Evolutionary conservation across 495 filamentous ascomycete genomes (phyloP), one percentile per base, ranked within the genome.

Genomic region (Collariella sp.): DNA sequence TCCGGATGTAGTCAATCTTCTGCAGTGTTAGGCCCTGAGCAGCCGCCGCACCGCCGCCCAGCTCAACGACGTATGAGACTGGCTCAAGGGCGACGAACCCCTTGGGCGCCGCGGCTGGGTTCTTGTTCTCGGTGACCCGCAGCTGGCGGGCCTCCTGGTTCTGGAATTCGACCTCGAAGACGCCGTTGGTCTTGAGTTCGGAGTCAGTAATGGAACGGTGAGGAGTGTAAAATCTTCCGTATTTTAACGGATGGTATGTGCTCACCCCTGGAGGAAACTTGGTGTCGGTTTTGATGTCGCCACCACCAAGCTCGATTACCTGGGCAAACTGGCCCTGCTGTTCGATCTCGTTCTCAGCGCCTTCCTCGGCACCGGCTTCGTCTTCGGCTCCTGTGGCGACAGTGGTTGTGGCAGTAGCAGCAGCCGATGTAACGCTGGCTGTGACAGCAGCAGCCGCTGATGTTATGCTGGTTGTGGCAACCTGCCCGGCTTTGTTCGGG

Each of bases 1-100:
- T 68, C 52, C 57, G 62, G 43, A 73, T 66, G 54, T 67, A 73
- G 45, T 73, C 71, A 43, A 72, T 61, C 62, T 69, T 71, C n/a
- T 61, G 57, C 9, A 74, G 56, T 1, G 68, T 70, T 15, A 74
- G 41, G 24, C 60, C 62, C 9, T 46, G 46, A 20, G 56, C 54
- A 18, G 23, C 47, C 0, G 47, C 47, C 3, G 35, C 22, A 22
- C 48, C 53, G 2, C 71, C 70, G n/a, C 55, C 52, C 0, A 73
- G 57, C 19, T 57, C 57, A 35, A 73, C 61, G 11, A 51, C 61
- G 59, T 64, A 72, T 9, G 71, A 69, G 35, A 61, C 54, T 6
- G 67, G 61, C 42, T 72, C 71, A 11, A 71, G 46, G 22, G 58
- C 56, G 23, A 46, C 58, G 52, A 74, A 72, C 18, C 70, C 71